Evolutionary conservation across 257 asterid genomes (phyloP), one percentile per base, ranked within the genome.

Genomic region (Solanum megistacrolobum): DNA sequence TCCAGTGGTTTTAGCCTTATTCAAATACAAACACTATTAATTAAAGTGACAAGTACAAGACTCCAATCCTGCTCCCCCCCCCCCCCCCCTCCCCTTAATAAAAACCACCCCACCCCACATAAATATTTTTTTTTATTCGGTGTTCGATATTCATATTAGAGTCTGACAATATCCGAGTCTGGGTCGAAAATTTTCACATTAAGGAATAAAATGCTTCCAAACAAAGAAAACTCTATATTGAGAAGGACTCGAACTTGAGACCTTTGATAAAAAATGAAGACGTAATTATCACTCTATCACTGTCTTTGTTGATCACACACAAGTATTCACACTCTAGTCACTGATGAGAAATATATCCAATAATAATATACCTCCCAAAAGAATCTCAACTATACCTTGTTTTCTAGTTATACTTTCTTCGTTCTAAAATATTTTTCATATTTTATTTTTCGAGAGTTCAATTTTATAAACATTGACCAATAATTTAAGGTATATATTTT

Each of bases 231-330:
- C 9, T 18, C 4, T 16, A 18, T 0, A 52, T 20, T 6, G 0
- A 2, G 0, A 18, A 52, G 23, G 1, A 52, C n/a, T 52, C 1
- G 0, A 52, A 52, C 4, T 0, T 0, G 1, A 52, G 1, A 52
- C 9, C 1, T 6, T 14, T 6, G 4, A 52, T 52, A 1, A 0
- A 52, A 18, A 52, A 2, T 18, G 0, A 52, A 52, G 0, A 34
- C 2, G 0, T 52, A 52, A 3, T 52, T 52, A 52, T 18, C 23
- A 52, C 23, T 52, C 7, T 18, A 52, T 52, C 62, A 6, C 10
- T 16, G 0, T 52, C 2, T 4, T 18, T 6, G 3, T 52, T 18
- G 4, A 5, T 52, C 62, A 16, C 62, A 18, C n/a, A 3, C 48
- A 20, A 35, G 29, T 35, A 46, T 81, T 46, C 85, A 81, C 41